Evolutionary conservation across 257 asterid genomes (phyloP).

Genomic region (Verbascum thapsus): DNA sequence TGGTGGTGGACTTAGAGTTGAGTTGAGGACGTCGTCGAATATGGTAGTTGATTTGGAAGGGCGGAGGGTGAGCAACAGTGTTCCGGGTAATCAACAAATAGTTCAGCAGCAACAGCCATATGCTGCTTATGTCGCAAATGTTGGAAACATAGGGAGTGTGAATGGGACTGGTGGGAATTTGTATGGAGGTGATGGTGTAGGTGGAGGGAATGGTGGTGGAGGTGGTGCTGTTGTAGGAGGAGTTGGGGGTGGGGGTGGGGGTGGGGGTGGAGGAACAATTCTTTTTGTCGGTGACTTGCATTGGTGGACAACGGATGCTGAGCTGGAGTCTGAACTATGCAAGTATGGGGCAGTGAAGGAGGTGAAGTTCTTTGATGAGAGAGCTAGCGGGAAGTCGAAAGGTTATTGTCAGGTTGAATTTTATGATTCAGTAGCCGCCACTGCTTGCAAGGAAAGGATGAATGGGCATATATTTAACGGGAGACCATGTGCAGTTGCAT

Average conservation of each 20-base stretch:
- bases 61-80: slow-evolving; percentile 21
- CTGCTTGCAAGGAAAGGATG: slow-evolving; percentile 67
- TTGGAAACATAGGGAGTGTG: slow-evolving; percentile 18
- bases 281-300: slow-evolving; percentile 70
- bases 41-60: slow-evolving; percentile 17
- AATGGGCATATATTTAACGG: slow-evolving; percentile 66
- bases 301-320: slow-evolving; percentile 77
- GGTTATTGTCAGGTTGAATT: no score
- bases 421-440: slow-evolving; percentile 52
- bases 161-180: no score
- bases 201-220: no score
- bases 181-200: no score
- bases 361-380: no score
- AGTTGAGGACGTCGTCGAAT: slow-evolving; percentile 24
- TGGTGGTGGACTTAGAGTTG: slow-evolving; percentile 30
- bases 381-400: no score
- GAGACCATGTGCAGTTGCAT: slow-evolving; percentile 67
- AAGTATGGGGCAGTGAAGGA: slow-evolving; percentile 66
- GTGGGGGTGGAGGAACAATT: slow-evolving; percentile 39
- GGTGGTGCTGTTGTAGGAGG: no score
- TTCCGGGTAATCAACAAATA: slow-evolving; percentile 19
- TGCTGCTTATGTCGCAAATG: background rate
- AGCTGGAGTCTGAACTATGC: slow-evolving; percentile 54
- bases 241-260: slow-evolving; percentile 19
- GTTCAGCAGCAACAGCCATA: slow-evolving; percentile 18